Percentiles rank a stretch among this genome's conserved stretches.
These are phyloP conservation scores for Platismatia glauca DNA, from an alignment of 495 filamentous ascomycete species.

Conservation along the genomic window DNA sequence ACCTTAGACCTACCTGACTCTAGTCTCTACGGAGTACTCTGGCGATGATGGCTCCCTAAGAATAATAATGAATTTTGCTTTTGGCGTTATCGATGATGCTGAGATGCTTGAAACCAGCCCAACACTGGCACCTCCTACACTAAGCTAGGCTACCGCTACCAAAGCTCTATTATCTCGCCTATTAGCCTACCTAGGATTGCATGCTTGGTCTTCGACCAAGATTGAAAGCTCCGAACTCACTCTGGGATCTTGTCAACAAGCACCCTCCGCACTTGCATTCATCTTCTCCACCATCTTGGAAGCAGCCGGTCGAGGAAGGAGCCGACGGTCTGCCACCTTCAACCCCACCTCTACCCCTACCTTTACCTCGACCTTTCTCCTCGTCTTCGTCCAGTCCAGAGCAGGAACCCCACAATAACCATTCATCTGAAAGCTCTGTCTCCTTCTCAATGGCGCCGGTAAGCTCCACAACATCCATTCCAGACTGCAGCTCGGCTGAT, in stretches of 20 bases:
- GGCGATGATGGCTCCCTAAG: too few relatives aligned
- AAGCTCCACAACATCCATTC: constrained; percentile 27
- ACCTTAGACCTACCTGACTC: too few relatives aligned
- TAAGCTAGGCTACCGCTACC: background rate
- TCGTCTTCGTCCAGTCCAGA: constrained; percentile 31
- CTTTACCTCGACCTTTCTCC: constrained; percentile 36
- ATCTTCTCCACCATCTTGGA: constrained; percentile 22
- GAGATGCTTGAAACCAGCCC: constrained; percentile 11
- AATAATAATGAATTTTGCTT: constrained; percentile 2
- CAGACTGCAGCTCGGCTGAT: constrained; percentile 11
- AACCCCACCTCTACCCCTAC: too few relatives aligned
- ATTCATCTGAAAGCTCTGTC: constrained; percentile 10
- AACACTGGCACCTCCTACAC: background rate
- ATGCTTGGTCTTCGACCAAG: constrained; percentile 57
- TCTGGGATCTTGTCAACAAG: constrained; percentile 58
- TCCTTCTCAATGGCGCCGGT: constrained; percentile 55
- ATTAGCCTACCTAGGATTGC: constrained; percentile 17
- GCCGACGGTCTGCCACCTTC: constrained; percentile 43
- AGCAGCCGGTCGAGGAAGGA: constrained; percentile 25
- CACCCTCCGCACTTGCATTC: constrained; percentile 34
- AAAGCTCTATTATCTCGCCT: constrained; percentile 6
- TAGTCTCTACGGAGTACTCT: too few relatives aligned
- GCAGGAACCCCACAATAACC: constrained; percentile 23
- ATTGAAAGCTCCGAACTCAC: constrained; percentile 60
- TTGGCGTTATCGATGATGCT: constrained; percentile 11